Percentiles rank a stretch among this genome's conserved stretches.
Evolutionary conservation across 1,139 yeast genomes (phyloP).

Genomic region (Geotrichum candidum): DNA sequence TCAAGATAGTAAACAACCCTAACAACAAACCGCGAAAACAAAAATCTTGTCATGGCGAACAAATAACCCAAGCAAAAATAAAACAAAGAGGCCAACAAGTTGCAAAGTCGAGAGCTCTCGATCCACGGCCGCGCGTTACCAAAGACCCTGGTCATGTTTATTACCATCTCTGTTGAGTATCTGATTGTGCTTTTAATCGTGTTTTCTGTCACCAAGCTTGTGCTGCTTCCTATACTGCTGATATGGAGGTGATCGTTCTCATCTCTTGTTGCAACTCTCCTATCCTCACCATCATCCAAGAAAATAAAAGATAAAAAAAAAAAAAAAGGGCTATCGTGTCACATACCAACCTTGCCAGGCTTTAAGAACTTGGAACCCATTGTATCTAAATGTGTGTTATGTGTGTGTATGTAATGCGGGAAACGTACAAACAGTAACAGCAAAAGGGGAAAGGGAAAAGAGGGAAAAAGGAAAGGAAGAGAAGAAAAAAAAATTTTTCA

Average conservation of each 20-base stretch:
- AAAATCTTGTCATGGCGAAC: not conserved
- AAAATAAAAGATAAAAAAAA: no score
- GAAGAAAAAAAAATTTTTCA: not conserved
- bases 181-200: no score
- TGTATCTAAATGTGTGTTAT: slow-evolving; percentile 11
- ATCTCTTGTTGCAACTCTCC: no score
- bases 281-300: no score
- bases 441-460: not conserved
- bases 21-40: not conserved
- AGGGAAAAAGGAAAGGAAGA: not conserved
- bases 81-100: not conserved
- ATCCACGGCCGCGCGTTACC: not conserved
- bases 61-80: not conserved
- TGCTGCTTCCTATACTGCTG: no score
- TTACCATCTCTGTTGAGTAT: no score
- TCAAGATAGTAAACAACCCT: not conserved
- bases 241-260: no score
- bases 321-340: no score
- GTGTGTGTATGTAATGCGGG: not conserved
- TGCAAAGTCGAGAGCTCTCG: not conserved
- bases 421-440: not conserved
- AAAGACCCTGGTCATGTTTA: not conserved
- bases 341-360: slow-evolving; percentile 98
- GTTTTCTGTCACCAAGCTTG: no score
- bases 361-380: slow-evolving; percentile 81